These are phyloP conservation scores for Cystobasidiaceae sp. DNA, from an alignment of 1,284 basidiomycete species.

Conservation along the genomic window DNA sequence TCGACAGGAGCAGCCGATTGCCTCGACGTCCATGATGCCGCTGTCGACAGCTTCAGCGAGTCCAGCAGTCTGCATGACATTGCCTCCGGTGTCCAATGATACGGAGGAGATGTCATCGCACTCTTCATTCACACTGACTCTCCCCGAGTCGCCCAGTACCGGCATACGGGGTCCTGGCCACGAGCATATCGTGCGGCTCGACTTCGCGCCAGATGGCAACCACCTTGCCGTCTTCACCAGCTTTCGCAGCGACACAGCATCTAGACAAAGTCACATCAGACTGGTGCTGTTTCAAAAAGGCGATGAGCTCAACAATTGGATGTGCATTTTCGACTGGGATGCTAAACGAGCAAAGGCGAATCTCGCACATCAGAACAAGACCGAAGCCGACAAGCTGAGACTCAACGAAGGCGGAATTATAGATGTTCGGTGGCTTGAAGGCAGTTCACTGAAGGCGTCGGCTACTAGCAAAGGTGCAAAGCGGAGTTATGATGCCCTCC, in stretches of 20 bases:
- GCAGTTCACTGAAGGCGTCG: background rate
- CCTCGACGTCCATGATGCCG: conserved; percentile 3
- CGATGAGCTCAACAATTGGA: conserved; percentile 9
- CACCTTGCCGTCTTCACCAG: conserved; percentile 3
- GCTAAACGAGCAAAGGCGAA: conserved; percentile 8
- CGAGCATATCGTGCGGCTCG: conserved; percentile 8
- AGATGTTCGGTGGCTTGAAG: conserved; percentile 10
- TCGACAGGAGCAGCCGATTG: background rate
- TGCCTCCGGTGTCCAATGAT: background rate
- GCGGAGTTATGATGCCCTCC: background rate
- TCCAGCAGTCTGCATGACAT: background rate
- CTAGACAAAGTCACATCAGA: background rate
- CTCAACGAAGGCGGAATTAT: background rate
- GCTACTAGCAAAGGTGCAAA: background rate
- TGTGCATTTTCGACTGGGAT: conserved; percentile 18
- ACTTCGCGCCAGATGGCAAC: conserved; percentile 21
- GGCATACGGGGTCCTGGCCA: background rate
- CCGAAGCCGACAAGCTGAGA: background rate
- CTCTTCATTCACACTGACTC: background rate
- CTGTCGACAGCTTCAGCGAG: background rate
- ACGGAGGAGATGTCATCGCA: background rate
- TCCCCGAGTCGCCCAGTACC: conserved; percentile 4
- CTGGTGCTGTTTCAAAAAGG: background rate
- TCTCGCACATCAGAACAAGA: background rate
- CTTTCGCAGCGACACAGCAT: background rate